phyloP scores from a whole-genome alignment of 495 filamentous ascomycete genomes.

The Penicillium desertorum region DNA sequence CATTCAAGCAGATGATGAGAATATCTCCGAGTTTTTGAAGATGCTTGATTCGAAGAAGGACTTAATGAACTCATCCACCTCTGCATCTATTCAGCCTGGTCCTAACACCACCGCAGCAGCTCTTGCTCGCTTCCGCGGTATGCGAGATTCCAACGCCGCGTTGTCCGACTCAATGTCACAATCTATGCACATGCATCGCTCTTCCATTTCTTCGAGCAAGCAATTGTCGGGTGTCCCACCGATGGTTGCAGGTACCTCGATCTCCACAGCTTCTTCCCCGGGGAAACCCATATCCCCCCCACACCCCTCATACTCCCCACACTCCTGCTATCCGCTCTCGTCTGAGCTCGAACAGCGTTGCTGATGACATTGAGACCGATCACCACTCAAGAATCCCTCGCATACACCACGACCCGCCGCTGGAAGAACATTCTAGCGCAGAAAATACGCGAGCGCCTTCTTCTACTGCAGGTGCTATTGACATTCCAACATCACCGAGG shows the following conservation, averaged over 20 bases:
- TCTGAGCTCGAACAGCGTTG: slow-evolving; percentile 82
- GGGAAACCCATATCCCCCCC: slow-evolving; percentile 91
- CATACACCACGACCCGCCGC: slow-evolving; percentile 37
- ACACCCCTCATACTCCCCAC: slow-evolving; percentile 93
- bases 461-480: slow-evolving; percentile 64
- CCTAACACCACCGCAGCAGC: slow-evolving; percentile 58
- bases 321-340: slow-evolving; percentile 90
- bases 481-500: slow-evolving; percentile 78
- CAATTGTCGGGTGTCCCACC: slow-evolving; percentile 80
- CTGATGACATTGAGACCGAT: slow-evolving; percentile 60
- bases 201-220: slow-evolving; percentile 78
- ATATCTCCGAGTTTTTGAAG: slow-evolving; percentile 89
- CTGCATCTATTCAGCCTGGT: slow-evolving; percentile 56
- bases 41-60: slow-evolving; percentile 79
- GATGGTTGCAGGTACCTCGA: slow-evolving; percentile 78
- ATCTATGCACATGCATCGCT: slow-evolving; percentile 77
- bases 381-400: slow-evolving; percentile 27
- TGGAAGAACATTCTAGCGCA: slow-evolving; percentile 39
- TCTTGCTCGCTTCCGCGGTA: slow-evolving; percentile 73
- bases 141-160: slow-evolving; percentile 82
- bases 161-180: slow-evolving; percentile 87
- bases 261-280: slow-evolving; percentile 81
- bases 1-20: slow-evolving; percentile 81
- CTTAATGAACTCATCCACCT: slow-evolving; percentile 62
- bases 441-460: slow-evolving; percentile 47